phyloP scores from a whole-genome alignment of 495 filamentous ascomycete genomes.

The Penicillium cataractarum region DNA sequence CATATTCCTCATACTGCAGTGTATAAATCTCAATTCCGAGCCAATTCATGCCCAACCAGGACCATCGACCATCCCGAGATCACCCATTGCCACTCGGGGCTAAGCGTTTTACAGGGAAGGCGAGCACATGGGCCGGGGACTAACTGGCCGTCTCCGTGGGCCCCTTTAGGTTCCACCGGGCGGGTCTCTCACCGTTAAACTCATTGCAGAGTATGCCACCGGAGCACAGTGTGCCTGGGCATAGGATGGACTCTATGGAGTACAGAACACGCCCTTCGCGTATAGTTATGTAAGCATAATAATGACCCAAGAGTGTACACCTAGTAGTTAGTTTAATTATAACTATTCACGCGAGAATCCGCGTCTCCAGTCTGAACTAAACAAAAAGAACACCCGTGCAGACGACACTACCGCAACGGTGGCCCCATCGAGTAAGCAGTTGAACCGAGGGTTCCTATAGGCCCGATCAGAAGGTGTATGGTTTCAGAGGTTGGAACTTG shows the following conservation, averaged over 20 bases:
- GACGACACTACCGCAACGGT: neutral
- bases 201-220: neutral
- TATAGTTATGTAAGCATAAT: no score
- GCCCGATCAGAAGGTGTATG: neutral
- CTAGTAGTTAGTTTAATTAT: no score
- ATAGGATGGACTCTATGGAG: neutral
- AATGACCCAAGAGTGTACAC: no score
- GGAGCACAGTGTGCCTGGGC: conserved; percentile 3
- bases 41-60: conserved; percentile 1
- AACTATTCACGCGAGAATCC: no score
- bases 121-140: conserved; percentile 24
- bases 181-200: conserved; percentile 2
- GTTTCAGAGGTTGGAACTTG: neutral
- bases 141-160: conserved; percentile 2
- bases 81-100: conserved; percentile 18
- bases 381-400: no score
- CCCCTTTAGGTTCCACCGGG: neutral
- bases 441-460: conserved; percentile 2
- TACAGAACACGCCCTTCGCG: no score
- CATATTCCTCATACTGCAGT: neutral
- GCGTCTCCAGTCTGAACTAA: no score
- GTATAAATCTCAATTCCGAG: neutral
- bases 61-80: conserved; percentile 7
- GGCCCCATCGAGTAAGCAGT: conserved; percentile 3
- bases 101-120: conserved; percentile 18